Evolutionary conservation across 441 rosid genomes (phyloP).

Genomic region (Breynia disticha): DNA sequence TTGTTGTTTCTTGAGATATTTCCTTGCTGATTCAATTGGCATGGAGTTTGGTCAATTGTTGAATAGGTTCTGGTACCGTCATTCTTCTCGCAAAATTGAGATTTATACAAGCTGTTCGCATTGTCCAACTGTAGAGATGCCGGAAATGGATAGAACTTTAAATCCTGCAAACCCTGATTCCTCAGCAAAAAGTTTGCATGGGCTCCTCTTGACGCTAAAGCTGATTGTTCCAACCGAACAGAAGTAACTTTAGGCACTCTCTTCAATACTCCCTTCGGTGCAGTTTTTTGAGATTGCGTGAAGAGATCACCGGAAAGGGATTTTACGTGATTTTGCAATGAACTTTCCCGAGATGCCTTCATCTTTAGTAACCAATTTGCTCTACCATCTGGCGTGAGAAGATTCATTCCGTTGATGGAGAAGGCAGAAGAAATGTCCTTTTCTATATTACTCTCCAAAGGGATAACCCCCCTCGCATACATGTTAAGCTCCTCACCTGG

Average conservation of each 20-base stretch:
- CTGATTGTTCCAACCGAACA: conserved; percentile 20
- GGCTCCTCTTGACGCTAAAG: conserved; percentile 19
- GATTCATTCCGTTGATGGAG: conserved; percentile 21
- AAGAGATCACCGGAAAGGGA: conserved; percentile 12
- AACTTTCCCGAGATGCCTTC: conserved; percentile 24
- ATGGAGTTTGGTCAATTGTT: conserved; percentile 22
- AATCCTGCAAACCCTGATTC: conserved; percentile 21
- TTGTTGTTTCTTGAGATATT: conserved; percentile 15
- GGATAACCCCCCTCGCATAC: conserved; percentile 21
- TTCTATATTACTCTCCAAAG: conserved; percentile 18
- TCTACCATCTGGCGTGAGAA: conserved; percentile 18
- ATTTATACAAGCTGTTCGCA: conserved; percentile 17
- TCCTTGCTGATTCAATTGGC: conserved; percentile 31
- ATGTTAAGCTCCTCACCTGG: conserved; percentile 24
- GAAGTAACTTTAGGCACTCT: conserved; percentile 35
- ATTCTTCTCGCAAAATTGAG: conserved; percentile 23
- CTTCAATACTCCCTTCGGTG: conserved; percentile 55
- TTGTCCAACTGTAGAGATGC: conserved; percentile 21
- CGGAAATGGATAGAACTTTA: conserved; percentile 18
- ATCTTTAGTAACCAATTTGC: conserved; percentile 34
- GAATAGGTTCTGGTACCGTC: conserved; percentile 21
- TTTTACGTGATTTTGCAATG: conserved; percentile 20
- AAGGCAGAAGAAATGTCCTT: conserved; percentile 15
- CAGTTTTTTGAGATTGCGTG: conserved; percentile 22
- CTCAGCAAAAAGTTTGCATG: conserved; percentile 17